phyloP scores from a whole-genome alignment of 2,329 filamentous ascomycete genomes.

The Rhynchosporium graminicola region DNA sequence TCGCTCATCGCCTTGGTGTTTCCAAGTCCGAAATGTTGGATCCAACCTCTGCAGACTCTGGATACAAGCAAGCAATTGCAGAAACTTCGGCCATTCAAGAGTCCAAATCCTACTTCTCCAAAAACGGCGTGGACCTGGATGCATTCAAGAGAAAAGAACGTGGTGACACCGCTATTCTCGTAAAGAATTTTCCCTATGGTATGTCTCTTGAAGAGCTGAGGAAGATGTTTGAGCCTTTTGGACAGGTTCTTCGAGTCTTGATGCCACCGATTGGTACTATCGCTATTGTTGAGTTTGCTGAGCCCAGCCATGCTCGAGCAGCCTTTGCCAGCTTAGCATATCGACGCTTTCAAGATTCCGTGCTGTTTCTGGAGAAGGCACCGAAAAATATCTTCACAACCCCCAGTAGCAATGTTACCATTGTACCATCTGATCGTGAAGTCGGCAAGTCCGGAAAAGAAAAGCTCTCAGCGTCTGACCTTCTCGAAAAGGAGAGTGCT shows the following conservation, averaged over 20 bases:
- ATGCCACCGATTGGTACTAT: slow-evolving; percentile 94
- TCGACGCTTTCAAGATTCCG: slow-evolving; percentile 84
- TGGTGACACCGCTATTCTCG: slow-evolving; percentile 82
- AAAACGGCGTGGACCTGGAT: slow-evolving; percentile 87
- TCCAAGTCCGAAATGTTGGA: slow-evolving; percentile 91
- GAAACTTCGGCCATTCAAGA: slow-evolving; percentile 97
- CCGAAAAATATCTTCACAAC: slow-evolving; percentile 74
- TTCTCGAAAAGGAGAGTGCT: slow-evolving; percentile 59
- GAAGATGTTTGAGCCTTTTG: slow-evolving; percentile 60
- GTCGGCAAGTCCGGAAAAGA: slow-evolving; percentile 42
- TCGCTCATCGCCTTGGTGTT: slow-evolving; percentile 83
- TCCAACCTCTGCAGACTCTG: slow-evolving; percentile 92
- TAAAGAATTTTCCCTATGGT: slow-evolving; percentile 89
- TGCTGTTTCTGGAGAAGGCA: slow-evolving; percentile 91
- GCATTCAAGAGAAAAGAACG: slow-evolving; percentile 84
- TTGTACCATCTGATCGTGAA: slow-evolving; percentile 25
- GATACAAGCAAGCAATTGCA: slow-evolving; percentile 93
- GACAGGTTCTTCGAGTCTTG: slow-evolving; percentile 75
- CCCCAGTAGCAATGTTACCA: slow-evolving; percentile 25
- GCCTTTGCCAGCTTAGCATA: slow-evolving; percentile 88
- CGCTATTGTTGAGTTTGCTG: slow-evolving; percentile 86
- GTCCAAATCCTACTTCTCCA: slow-evolving; percentile 86
- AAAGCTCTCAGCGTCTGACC: slow-evolving; percentile 68
- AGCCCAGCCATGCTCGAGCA: slow-evolving; percentile 75
- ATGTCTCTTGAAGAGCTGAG: slow-evolving; percentile 56